Conservation (phyloP, 2,329 filamentous ascomycete genomes). For the Fusarium sacchari region DNA sequence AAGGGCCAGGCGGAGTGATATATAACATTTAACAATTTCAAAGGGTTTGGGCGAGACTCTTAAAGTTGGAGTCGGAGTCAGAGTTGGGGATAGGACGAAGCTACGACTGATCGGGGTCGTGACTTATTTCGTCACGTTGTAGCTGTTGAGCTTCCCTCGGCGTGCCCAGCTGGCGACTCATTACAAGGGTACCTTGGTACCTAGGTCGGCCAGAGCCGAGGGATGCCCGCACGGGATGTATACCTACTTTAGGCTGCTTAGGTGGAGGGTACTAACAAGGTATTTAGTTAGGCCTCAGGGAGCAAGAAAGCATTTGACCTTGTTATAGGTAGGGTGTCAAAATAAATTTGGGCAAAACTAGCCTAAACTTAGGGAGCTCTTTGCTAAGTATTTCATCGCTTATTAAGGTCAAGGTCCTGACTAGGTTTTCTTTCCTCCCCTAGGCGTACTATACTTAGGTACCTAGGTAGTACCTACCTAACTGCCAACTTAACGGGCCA, state of each 20-base stretch:
- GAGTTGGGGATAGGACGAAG: not conserved
- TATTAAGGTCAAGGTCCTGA: too few species aligned
- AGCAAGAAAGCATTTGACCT: too few species aligned
- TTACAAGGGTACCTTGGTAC: constrained; percentile 39
- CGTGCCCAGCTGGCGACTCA: constrained; percentile 3
- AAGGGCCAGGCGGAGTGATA: not conserved
- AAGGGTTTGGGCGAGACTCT: not conserved
- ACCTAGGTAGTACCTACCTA: too few species aligned
- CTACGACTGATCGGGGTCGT: constrained; percentile 17
- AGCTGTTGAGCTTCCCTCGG: constrained; percentile 13
- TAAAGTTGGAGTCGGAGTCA: not conserved
- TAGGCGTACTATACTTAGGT: too few species aligned
- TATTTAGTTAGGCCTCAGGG: too few species aligned
- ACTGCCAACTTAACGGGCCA: constrained; percentile 3
- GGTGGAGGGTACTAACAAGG: too few species aligned
- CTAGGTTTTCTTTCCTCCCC: too few species aligned
- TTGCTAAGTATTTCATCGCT: too few species aligned
- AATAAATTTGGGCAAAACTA: too few species aligned
- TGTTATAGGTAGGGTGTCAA: too few species aligned
- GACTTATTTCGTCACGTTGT: constrained; percentile 30
- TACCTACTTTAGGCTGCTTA: too few species aligned
- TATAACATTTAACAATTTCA: not conserved
- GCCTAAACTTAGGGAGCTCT: too few species aligned
- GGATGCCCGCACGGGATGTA: constrained; percentile 2
- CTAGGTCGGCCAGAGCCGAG: constrained; percentile 41